phyloP scores from a whole-genome alignment of 2,329 filamentous ascomycete species.

The Coniochaeta prunicola region DNA sequence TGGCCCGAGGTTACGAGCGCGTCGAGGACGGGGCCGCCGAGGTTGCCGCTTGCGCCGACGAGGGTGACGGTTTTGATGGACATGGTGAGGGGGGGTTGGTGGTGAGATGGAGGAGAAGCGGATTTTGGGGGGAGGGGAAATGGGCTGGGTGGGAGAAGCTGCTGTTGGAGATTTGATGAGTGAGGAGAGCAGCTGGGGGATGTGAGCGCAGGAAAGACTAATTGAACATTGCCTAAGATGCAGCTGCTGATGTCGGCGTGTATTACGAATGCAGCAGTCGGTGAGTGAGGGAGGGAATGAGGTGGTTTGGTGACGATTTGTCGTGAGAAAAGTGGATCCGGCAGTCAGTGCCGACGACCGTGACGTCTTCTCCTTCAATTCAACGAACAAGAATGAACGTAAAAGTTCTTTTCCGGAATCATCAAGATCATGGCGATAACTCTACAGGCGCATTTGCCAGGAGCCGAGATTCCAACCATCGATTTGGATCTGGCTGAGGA shows the following conservation, averaged over 20 bases:
- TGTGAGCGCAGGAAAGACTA: too few species aligned
- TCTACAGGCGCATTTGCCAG: neutral
- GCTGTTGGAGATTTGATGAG: too few species aligned
- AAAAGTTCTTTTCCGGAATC: neutral
- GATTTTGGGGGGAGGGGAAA: neutral
- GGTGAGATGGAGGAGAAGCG: neutral
- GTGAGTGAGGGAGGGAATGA: too few species aligned
- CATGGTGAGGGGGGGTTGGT: neutral
- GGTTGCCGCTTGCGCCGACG: conserved; percentile 29
- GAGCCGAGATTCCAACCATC: neutral
- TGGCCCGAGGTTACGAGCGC: conserved; percentile 19
- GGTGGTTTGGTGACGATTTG: neutral
- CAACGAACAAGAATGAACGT: neutral
- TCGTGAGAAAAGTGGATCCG: neutral
- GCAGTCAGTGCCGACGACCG: too few species aligned
- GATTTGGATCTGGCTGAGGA: neutral
- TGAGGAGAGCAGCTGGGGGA: too few species aligned
- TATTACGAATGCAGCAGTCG: too few species aligned
- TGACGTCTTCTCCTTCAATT: neutral
- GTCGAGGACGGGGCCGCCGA: conserved; percentile 24
- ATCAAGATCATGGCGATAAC: neutral
- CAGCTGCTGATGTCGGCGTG: too few species aligned
- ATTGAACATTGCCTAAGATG: too few species aligned
- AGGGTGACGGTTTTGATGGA: conserved; percentile 25
- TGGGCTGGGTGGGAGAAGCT: neutral